A percentile compares a stretch with the other conserved stretches of the same genome.
Conservation (phyloP, 345 rosid species). For the Bruguiera sexangula region DNA sequence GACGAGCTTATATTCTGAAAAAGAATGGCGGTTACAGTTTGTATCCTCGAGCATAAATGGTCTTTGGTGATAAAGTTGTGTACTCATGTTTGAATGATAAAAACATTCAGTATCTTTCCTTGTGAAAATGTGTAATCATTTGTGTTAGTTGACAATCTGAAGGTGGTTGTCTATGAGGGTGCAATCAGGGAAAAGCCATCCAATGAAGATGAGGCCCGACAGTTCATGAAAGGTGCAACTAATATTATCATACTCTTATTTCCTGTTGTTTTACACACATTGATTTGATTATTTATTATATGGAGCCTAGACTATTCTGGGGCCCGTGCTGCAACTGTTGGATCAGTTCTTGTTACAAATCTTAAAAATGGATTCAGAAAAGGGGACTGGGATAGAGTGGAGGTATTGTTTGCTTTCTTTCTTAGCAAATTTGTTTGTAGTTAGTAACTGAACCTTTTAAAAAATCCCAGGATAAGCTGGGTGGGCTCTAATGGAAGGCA, state of each 20-base stretch:
- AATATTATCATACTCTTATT: slow-evolving; percentile 4
- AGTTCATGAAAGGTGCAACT: slow-evolving; percentile 60
- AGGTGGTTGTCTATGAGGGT: slow-evolving; percentile 93
- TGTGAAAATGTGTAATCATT: slow-evolving; percentile 17
- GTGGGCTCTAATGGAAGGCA: neutral
- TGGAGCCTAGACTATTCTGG: slow-evolving; percentile 63
- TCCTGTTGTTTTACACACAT: slow-evolving; percentile 3
- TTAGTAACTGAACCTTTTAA: no score
- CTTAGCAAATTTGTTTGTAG: neutral
- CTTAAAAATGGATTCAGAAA: slow-evolving; percentile 61
- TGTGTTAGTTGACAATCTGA: slow-evolving; percentile 36
- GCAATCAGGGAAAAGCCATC: slow-evolving; percentile 79
- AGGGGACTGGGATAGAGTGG: slow-evolving; percentile 79
- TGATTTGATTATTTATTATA: slow-evolving; percentile 2
- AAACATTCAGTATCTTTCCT: slow-evolving; percentile 7
- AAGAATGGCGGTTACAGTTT: neutral
- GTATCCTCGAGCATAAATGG: slow-evolving; percentile 45
- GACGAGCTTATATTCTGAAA: neutral
- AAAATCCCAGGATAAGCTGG: neutral
- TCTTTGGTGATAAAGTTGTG: slow-evolving; percentile 25
- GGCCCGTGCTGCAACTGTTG: slow-evolving; percentile 68
- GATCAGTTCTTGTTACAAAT: slow-evolving; percentile 79
- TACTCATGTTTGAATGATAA: slow-evolving; percentile 5
- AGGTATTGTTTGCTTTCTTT: slow-evolving; percentile 42
- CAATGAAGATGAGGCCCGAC: slow-evolving; percentile 63